Conservation (phyloP, 2,329 filamentous ascomycete species). For the Paracoccidioides brasiliensis region DNA sequence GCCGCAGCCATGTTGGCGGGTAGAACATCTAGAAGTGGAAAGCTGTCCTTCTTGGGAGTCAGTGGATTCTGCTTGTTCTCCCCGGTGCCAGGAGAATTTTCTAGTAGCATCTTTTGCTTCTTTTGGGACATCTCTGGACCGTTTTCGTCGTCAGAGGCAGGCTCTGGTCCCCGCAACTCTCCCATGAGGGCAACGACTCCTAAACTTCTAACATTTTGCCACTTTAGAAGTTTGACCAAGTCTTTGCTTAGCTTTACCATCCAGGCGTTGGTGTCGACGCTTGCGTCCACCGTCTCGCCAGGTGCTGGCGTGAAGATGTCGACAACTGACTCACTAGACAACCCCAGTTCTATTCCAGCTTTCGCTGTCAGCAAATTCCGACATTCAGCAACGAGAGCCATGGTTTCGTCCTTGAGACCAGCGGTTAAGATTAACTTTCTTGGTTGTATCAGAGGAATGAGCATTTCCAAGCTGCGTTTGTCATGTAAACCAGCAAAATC, state of each 20-base stretch:
- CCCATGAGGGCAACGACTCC: constrained; percentile 90
- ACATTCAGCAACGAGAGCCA: constrained; percentile 65
- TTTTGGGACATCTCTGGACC: constrained; percentile 33
- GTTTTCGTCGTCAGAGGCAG: constrained; percentile 19
- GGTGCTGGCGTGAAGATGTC: constrained; percentile 71
- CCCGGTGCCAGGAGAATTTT: constrained; percentile 23
- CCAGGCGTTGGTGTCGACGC: constrained; percentile 97
- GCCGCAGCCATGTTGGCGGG: constrained; percentile 53
- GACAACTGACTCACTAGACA: constrained; percentile 22
- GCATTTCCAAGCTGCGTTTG: constrained; percentile 82
- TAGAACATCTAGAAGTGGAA: constrained; percentile 47
- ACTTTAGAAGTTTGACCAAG: constrained; percentile 75
- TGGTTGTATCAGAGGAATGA: constrained; percentile 86
- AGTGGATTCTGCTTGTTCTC: constrained; percentile 14
- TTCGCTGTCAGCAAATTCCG: constrained; percentile 47
- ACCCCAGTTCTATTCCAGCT: constrained; percentile 13
- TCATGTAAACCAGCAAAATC: constrained; percentile 91
- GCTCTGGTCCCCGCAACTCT: constrained; percentile 42
- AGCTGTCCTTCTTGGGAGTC: constrained; percentile 20
- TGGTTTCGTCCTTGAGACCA: constrained; percentile 66
- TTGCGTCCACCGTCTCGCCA: constrained; percentile 70
- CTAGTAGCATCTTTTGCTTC: constrained; percentile 39
- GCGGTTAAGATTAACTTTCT: constrained; percentile 88
- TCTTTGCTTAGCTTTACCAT: constrained; percentile 76
- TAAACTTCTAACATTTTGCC: constrained; percentile 84